A percentile compares a stretch with the other conserved stretches of the same genome.
Conservation (phyloP, 208 protist genomes). For the Leishmania tropica region DNA sequence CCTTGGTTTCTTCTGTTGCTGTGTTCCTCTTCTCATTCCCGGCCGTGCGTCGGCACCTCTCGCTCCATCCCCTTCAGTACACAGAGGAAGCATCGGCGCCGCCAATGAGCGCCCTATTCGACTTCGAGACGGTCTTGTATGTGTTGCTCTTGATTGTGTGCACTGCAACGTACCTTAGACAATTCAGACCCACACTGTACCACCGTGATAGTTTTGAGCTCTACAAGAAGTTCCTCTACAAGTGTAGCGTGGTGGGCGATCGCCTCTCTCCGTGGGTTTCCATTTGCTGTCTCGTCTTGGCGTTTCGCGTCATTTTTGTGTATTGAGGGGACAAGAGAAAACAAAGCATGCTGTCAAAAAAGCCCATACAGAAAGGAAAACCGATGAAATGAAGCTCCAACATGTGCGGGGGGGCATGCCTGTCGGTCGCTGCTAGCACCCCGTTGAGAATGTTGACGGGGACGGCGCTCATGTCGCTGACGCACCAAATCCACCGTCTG, state of each 20-base stretch:
- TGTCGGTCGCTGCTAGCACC: background rate
- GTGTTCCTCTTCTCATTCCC: background rate
- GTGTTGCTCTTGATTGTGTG: slow-evolving; percentile 88
- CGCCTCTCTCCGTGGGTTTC: slow-evolving; percentile 86
- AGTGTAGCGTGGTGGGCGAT: slow-evolving; percentile 92
- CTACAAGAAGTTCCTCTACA: slow-evolving; percentile 92
- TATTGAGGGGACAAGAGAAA: slow-evolving; percentile 33
- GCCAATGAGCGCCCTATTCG: slow-evolving; percentile 88
- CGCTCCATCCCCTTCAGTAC: background rate
- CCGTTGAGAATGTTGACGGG: background rate
- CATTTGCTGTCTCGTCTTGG: slow-evolving; percentile 77
- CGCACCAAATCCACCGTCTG: background rate
- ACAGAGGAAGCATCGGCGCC: background rate
- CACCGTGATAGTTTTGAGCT: slow-evolving; percentile 84
- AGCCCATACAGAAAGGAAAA: background rate
- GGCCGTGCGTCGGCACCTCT: background rate
- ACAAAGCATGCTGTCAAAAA: background rate
- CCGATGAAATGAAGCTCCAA: background rate
- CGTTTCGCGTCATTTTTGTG: slow-evolving; percentile 80
- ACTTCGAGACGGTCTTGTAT: slow-evolving; percentile 88
- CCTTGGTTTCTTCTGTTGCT: background rate
- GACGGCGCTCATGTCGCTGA: background rate
- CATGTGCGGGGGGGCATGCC: background rate
- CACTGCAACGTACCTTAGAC: slow-evolving; percentile 88
- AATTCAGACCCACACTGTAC: slow-evolving; percentile 87